A percentile compares a stretch with the other conserved stretches of the same genome.
Conservation (phyloP, 345 rosid species). For the Hibiscus tridactylites region DNA sequence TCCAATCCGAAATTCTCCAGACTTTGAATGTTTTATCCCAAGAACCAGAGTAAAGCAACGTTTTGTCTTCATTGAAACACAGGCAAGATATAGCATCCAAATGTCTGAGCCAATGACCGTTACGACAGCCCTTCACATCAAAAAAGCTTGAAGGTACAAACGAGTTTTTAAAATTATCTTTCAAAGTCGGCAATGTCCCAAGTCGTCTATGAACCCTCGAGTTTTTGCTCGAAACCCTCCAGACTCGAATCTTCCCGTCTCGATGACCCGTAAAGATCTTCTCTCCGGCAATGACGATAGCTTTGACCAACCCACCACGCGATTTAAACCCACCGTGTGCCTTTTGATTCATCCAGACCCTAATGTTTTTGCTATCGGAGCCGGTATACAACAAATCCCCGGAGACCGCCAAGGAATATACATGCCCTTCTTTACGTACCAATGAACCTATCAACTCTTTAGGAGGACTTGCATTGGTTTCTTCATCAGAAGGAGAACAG, state of each 20-base stretch:
- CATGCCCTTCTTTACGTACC: constrained; percentile 85
- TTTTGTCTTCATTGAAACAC: constrained; percentile 54
- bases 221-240: constrained; percentile 55
- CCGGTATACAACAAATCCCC: constrained; percentile 76
- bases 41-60: constrained; percentile 58
- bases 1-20: constrained; percentile 58
- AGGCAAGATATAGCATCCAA: constrained; percentile 80
- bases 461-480: constrained; percentile 11
- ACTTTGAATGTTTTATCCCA: constrained; percentile 92
- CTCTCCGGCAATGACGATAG: constrained; percentile 56
- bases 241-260: constrained; percentile 82
- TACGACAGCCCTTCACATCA: constrained; percentile 37
- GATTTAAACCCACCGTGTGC: constrained; percentile 79
- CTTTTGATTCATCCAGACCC: constrained; percentile 79
- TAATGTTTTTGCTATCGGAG: constrained; percentile 79
- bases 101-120: constrained; percentile 47
- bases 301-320: constrained; percentile 73
- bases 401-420: constrained; percentile 62
- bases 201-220: constrained; percentile 41
- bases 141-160: constrained; percentile 55
- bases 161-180: constrained; percentile 42
- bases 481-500: background rate
- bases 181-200: constrained; percentile 59
- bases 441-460: constrained; percentile 70
- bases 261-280: constrained; percentile 80